Evolutionary conservation across 129 eudicot genomes (phyloP).

Genomic region (Arctium minus): DNA sequence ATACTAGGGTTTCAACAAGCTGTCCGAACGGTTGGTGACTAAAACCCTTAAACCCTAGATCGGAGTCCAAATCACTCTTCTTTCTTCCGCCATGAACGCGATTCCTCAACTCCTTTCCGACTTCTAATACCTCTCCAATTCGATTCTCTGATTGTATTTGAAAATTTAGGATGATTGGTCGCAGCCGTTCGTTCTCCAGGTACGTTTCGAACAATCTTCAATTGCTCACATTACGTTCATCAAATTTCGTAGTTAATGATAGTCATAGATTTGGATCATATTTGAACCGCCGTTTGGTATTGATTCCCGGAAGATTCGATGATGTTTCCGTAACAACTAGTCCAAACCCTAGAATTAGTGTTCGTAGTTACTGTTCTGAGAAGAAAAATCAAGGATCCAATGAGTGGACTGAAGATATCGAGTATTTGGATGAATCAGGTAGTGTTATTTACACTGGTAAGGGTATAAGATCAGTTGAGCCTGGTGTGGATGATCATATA

Average conservation of each 20-base stretch:
- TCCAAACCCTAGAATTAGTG: conserved; percentile 15
- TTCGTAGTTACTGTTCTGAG: conserved; percentile 50
- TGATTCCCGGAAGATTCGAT: not conserved
- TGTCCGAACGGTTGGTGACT: not conserved
- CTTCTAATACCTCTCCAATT: not conserved
- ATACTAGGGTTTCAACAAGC: conserved; percentile 13
- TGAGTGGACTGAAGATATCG: conserved; percentile 76
- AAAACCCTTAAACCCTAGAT: conserved; percentile 20
- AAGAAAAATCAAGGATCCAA: conserved; percentile 28
- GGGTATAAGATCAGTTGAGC: conserved; percentile 79
- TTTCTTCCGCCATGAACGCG: conserved; percentile 1
- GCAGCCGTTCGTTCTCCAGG: conserved; percentile 30
- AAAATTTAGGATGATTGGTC: conserved; percentile 24
- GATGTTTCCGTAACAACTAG: conserved; percentile 1
- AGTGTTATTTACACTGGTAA: conserved; percentile 64
- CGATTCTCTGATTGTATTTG: not conserved
- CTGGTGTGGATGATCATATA: conserved; percentile 78
- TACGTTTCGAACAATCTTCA: conserved; percentile 23
- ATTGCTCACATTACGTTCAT: conserved; percentile 11
- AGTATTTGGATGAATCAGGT: conserved; percentile 85
- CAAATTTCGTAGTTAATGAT: not conserved
- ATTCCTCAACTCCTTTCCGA: not conserved
- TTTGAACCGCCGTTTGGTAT: not conserved
- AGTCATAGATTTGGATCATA: not conserved
- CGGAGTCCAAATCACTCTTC: not conserved